phyloP scores from a whole-genome alignment of 768 basidiomycete species.

The Trametes punicea region DNA sequence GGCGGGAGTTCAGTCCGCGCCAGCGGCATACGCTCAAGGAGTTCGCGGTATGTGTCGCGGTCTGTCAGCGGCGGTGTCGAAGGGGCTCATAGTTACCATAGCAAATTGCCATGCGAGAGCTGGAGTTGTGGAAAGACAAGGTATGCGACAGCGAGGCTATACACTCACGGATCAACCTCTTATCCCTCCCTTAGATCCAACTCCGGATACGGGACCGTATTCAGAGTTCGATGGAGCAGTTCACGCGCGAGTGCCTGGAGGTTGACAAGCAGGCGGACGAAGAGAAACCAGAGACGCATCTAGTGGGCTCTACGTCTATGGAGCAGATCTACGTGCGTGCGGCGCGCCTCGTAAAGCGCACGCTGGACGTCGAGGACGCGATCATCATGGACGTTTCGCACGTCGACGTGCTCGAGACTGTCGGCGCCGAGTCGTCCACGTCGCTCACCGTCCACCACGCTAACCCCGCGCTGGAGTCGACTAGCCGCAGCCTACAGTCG shows the following conservation, averaged over 20 bases:
- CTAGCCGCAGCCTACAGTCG: slow-evolving; percentile 46
- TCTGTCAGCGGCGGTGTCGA: neutral
- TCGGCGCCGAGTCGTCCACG: slow-evolving; percentile 54
- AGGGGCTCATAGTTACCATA: slow-evolving; percentile 7
- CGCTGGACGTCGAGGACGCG: slow-evolving; percentile 89
- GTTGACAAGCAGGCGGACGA: slow-evolving; percentile 63
- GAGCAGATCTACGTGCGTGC: slow-evolving; percentile 90
- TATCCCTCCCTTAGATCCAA: slow-evolving; percentile 58
- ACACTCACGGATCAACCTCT: neutral
- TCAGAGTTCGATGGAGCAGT: slow-evolving; percentile 96
- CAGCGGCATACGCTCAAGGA: slow-evolving; percentile 92
- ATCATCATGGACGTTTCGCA: slow-evolving; percentile 91
- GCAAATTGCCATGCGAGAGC: slow-evolving; percentile 90
- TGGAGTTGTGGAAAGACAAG: slow-evolving; percentile 96
- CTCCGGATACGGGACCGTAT: slow-evolving; percentile 87
- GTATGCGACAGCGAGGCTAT: slow-evolving; percentile 33
- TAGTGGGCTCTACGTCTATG: slow-evolving; percentile 50
- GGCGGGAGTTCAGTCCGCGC: slow-evolving; percentile 81
- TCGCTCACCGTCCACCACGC: slow-evolving; percentile 72
- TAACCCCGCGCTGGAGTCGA: slow-evolving; percentile 49
- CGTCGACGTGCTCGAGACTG: slow-evolving; percentile 80
- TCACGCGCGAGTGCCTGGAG: slow-evolving; percentile 91
- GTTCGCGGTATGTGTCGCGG: slow-evolving; percentile 56
- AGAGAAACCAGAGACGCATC: slow-evolving; percentile 31
- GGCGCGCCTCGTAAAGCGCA: slow-evolving; percentile 82